A percentile compares a stretch with the other conserved stretches of the same genome.
Conservation (phyloP, 2,329 filamentous ascomycete genomes). For the Aureobasidium vineae region DNA sequence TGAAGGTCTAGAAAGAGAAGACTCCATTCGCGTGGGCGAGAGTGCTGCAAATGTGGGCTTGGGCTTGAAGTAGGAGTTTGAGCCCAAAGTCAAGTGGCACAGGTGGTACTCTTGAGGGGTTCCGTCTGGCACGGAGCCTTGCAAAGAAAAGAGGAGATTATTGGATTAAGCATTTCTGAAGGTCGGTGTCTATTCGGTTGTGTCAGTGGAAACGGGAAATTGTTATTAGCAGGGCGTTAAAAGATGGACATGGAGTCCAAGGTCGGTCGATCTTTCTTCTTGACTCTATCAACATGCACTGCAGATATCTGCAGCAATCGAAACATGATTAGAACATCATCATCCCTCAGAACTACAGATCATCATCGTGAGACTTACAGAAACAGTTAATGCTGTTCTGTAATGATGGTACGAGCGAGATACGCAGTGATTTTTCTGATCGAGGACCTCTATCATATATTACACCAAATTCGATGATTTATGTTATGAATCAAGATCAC, state of each 20-base stretch:
- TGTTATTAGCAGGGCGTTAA: constrained; percentile 4
- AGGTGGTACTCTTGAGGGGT: not conserved
- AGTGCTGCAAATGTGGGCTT: constrained; percentile 37
- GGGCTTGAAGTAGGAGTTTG: constrained; percentile 19
- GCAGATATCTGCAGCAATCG: not conserved
- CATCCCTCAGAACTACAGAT: too few species aligned
- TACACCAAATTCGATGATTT: too few species aligned
- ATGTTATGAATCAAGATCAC: too few species aligned
- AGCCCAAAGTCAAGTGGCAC: not conserved
- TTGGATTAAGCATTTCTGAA: not conserved
- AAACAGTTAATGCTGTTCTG: too few species aligned
- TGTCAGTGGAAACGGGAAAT: not conserved
- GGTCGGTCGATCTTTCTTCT: not conserved
- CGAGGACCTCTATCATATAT: too few species aligned
- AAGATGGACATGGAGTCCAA: not conserved
- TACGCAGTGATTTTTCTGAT: too few species aligned
- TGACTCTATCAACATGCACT: not conserved
- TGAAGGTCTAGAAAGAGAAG: constrained; percentile 31
- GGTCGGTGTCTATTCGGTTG: not conserved
- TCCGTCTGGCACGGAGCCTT: not conserved
- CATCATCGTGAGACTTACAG: too few species aligned
- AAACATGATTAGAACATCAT: not conserved
- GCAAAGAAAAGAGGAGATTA: not conserved
- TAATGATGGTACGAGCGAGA: too few species aligned
- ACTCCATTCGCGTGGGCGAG: constrained; percentile 40